Base-by-base conservation (phyloP, 129 eudicot genomes). In the Saussurea involucrata region DNA sequence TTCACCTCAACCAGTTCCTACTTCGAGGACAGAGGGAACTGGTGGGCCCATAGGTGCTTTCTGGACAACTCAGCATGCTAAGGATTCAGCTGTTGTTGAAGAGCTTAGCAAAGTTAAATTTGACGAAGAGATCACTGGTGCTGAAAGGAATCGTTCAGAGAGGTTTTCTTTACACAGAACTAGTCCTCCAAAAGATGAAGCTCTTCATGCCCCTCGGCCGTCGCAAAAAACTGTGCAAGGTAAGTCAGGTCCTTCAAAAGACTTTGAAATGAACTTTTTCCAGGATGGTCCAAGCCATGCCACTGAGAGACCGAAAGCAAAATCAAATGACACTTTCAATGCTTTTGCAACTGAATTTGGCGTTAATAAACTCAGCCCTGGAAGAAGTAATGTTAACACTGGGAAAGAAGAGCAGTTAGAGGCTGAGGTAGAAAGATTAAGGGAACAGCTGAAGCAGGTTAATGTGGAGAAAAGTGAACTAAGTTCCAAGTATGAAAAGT, bases 31-130 rank as follows among this genome's bases (percentile, higher is more conserved):
- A 17, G 73, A 78, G 46, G 84, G 85, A 13, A 60, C 32, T 4
- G 81, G 83, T 46, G 96, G 93, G 68, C 75, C 96, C n/a, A 22
- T 92, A 40, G 98, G 98, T 75, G 90, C 98, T 73, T 95, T 95
- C 80, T 95, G 98, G 98, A 65, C 88, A 64, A 86, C 97, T 68
- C 90, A 87, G 86, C 96, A 91, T 58, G 94, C 85, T 20, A 87
- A 89, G 83, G 92, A 95, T 69, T 81, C 94, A 66, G 72, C 71
- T 64, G 83, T 73, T 69, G 64, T 21, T 7, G 90, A 85, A 66
- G 98, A 86, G 31, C 78, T 78, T 46, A 79, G 29, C 66, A 81
- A 75, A 36, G 88, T 90, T 71, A 90, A 76, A 58, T 88, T 72
- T 73, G 92, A 85, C 69, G 93, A 90, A 66, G 90, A 86, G 64